These are phyloP conservation scores for Amylocystis lapponica DNA, from an alignment of 768 basidiomycete species.

Conservation along the genomic window DNA sequence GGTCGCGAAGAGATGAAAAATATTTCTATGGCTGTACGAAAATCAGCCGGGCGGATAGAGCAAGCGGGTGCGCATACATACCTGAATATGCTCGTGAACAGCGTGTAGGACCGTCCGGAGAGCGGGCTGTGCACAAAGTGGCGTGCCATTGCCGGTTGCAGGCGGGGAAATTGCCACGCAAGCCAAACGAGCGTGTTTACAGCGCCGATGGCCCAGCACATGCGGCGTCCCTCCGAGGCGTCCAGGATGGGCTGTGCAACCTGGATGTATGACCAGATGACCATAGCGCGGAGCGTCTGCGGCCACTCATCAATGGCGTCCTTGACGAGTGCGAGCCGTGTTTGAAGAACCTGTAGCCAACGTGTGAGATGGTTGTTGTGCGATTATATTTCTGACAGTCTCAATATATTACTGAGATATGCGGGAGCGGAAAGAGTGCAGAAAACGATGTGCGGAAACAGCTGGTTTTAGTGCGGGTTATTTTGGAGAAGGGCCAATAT, in stretches of 20 bases:
- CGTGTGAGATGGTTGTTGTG: no score
- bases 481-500: no score
- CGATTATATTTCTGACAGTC: no score
- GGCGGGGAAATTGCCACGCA: conserved; percentile 66
- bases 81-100: conserved; percentile 84
- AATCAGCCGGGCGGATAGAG: no score
- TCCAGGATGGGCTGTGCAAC: conserved; percentile 61
- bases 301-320: conserved; percentile 57
- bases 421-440: no score
- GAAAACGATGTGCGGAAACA: no score
- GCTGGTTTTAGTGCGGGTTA: no score
- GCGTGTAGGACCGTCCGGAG: conserved; percentile 67
- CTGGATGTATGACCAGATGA: conserved; percentile 42
- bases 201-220: conserved; percentile 70
- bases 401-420: no score
- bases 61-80: conserved; percentile 19
- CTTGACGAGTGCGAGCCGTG: conserved; percentile 62
- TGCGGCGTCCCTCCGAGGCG: conserved; percentile 63
- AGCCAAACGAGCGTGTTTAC: conserved; percentile 67
- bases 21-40: conserved; percentile 16
- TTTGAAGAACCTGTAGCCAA: conserved; percentile 31
- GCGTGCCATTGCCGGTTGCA: conserved; percentile 56
- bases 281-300: conserved; percentile 23
- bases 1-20: neutral
- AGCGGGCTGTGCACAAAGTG: conserved; percentile 77